These are phyloP conservation scores for Dimargaris cristalligena DNA, from an alignment of 192 early-diverging fungal species.

Conservation along the genomic window DNA sequence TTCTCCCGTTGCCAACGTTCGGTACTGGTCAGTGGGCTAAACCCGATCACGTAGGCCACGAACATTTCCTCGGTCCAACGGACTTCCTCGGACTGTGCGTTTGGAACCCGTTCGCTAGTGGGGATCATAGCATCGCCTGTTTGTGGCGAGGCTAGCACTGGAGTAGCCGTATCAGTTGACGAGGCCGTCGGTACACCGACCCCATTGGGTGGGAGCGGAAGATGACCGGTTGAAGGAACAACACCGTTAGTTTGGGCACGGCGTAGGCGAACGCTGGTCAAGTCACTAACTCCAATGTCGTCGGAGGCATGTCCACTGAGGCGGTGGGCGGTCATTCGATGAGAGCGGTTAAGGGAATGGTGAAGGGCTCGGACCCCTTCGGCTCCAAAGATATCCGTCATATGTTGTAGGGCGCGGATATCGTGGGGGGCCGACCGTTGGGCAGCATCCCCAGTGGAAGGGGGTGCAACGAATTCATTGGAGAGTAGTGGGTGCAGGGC, in stretches of 20 bases:
- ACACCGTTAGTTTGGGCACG: background rate
- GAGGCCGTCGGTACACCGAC: too few relatives aligned
- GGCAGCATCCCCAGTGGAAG: background rate
- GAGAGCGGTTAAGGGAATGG: background rate
- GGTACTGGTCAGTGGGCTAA: too few relatives aligned
- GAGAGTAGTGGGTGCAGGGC: slow-evolving; percentile 1
- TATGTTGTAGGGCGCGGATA: background rate
- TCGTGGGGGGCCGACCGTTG: background rate
- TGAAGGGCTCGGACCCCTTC: background rate
- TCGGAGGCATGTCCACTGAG: slow-evolving; percentile 6
- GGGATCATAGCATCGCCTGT: too few relatives aligned
- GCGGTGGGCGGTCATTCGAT: background rate
- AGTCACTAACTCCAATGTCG: slow-evolving; percentile 1
- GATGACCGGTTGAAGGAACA: too few relatives aligned
- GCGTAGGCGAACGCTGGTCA: slow-evolving; percentile 1
- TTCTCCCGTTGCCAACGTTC: too few relatives aligned
- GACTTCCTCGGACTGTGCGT: too few relatives aligned
- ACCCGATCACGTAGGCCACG: too few relatives aligned
- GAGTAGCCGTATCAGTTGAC: too few relatives aligned
- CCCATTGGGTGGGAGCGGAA: too few relatives aligned
- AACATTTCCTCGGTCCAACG: too few relatives aligned
- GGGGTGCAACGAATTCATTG: background rate
- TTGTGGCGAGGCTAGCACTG: too few relatives aligned
- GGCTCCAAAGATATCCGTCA: background rate
- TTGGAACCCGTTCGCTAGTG: too few relatives aligned